Conservation (phyloP, 768 basidiomycete genomes). For the Mycena olivaceomarginata region DNA sequence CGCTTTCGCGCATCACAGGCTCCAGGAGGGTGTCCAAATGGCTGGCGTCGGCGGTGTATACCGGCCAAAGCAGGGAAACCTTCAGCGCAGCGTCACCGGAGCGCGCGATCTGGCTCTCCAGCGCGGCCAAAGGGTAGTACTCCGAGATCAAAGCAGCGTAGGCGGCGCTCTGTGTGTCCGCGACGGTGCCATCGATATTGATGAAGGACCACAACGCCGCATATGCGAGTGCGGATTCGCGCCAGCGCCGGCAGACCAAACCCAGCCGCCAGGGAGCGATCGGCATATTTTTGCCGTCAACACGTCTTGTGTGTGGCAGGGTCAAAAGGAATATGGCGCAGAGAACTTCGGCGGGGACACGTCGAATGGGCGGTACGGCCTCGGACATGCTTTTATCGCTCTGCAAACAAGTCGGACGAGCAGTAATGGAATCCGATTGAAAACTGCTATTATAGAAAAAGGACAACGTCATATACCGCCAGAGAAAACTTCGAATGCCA, state of each 20-base stretch:
- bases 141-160: not conserved
- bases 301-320: not conserved
- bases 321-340: slow-evolving; percentile 8
- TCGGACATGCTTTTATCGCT: not conserved
- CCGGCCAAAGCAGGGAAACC: not conserved
- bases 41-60: not conserved
- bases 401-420: no score
- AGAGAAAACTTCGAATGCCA: not conserved
- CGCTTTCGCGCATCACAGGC: not conserved
- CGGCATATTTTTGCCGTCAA: not conserved
- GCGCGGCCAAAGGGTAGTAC: slow-evolving; percentile 4
- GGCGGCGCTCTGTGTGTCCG: not conserved
- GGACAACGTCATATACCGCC: not conserved
- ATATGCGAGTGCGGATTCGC: not conserved
- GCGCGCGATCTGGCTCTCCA: not conserved
- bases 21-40: not conserved
- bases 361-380: not conserved
- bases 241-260: not conserved
- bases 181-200: not conserved
- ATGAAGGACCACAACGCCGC: not conserved
- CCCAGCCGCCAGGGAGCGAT: slow-evolving; percentile 6
- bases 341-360: slow-evolving; percentile 7
- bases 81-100: not conserved
- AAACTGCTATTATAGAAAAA: no score
- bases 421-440: no score